Conservation (phyloP, 495 filamentous ascomycete genomes). For the Hypoxylon intermedium region DNA sequence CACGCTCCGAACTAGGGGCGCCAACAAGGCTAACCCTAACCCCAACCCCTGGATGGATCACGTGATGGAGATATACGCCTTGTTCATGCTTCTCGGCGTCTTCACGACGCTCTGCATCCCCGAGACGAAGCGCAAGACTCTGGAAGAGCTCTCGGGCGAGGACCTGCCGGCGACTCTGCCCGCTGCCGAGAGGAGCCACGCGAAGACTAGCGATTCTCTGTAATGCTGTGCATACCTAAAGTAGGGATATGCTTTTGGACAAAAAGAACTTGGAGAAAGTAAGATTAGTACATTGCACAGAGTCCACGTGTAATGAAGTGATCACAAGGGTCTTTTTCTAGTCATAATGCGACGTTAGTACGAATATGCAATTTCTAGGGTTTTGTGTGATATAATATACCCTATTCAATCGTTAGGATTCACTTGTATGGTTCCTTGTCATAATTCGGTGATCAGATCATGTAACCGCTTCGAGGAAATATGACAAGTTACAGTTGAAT, state of each 20-base stretch:
- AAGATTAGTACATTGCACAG: too few relatives aligned
- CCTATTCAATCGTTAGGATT: slow-evolving; percentile 24
- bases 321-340: not conserved
- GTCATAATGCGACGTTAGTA: slow-evolving; percentile 16
- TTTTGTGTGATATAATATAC: slow-evolving; percentile 34
- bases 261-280: too few relatives aligned
- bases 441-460: too few relatives aligned
- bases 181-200: slow-evolving; percentile 6
- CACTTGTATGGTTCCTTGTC: too few relatives aligned
- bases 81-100: slow-evolving; percentile 78
- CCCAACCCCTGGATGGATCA: slow-evolving; percentile 74
- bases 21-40: slow-evolving; percentile 45
- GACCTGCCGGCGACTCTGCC: slow-evolving; percentile 34
- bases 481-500: too few relatives aligned
- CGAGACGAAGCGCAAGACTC: slow-evolving; percentile 77
- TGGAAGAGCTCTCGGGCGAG: slow-evolving; percentile 65
- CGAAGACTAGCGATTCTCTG: slow-evolving; percentile 35
- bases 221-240: slow-evolving; percentile 3
- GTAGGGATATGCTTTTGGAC: not conserved
- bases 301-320: slow-evolving; percentile 7
- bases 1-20: slow-evolving; percentile 56
- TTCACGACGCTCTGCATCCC: slow-evolving; percentile 72
- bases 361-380: slow-evolving; percentile 15
- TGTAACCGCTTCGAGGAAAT: too few relatives aligned
- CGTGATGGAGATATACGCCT: slow-evolving; percentile 79